phyloP scores from a whole-genome alignment of 305 asterid species.

The Fraxinus latifolia region DNA sequence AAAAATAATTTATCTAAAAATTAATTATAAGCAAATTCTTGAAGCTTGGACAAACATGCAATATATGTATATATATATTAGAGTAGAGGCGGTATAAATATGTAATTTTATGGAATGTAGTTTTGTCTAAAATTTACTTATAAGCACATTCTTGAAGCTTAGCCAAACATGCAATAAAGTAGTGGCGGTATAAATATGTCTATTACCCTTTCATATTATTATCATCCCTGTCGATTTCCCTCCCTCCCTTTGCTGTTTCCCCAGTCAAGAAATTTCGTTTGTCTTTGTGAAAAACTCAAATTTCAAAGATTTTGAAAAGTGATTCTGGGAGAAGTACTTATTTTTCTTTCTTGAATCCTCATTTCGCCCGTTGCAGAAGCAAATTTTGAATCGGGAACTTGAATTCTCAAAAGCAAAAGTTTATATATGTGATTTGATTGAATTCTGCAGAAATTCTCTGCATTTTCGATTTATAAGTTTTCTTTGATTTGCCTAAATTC shows the following conservation, averaged over 20 bases:
- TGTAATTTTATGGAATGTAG: neutral
- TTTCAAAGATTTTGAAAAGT: neutral
- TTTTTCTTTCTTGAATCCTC: neutral
- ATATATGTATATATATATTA: too few relatives aligned
- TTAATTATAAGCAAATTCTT: too few relatives aligned
- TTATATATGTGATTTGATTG: neutral
- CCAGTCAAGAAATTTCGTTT: neutral
- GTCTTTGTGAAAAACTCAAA: neutral
- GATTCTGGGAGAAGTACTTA: neutral
- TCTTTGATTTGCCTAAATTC: neutral
- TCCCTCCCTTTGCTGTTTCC: neutral
- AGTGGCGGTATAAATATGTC: neutral
- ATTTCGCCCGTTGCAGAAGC: neutral
- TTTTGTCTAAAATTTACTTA: neutral
- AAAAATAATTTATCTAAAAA: too few relatives aligned
- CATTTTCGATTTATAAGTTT: neutral
- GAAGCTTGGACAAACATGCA: neutral
- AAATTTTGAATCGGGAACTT: neutral
- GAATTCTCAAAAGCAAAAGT: neutral
- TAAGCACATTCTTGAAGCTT: neutral
- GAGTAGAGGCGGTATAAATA: neutral
- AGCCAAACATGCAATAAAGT: neutral
- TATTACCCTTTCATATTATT: neutral
- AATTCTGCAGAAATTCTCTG: neutral
- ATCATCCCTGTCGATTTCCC: neutral